These are phyloP conservation scores for Penicillium brevicompactum DNA, from an alignment of 2,329 filamentous ascomycete species.

Conservation along the genomic window DNA sequence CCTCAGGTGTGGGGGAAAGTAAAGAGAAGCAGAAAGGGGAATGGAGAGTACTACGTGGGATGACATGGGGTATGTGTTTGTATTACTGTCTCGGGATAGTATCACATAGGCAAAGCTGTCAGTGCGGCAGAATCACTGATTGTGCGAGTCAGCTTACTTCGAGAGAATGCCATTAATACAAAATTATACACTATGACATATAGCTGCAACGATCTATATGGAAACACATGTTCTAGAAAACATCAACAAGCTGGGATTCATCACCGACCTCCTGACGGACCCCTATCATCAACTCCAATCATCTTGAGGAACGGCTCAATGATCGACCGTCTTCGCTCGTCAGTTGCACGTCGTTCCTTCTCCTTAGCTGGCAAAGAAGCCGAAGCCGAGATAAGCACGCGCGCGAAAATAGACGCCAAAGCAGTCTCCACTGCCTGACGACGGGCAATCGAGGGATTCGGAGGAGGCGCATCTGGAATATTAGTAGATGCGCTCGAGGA, in stretches of 20 bases:
- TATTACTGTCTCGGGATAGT: no score
- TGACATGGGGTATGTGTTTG: no score
- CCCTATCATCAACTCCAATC: conserved; percentile 36
- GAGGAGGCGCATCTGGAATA: background rate
- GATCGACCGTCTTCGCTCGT: conserved; percentile 66
- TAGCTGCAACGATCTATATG: background rate
- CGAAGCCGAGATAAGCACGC: conserved; percentile 60
- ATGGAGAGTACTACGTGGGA: no score
- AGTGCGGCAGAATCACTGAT: no score
- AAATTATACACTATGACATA: background rate
- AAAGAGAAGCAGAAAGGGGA: no score
- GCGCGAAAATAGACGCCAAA: conserved; percentile 67
- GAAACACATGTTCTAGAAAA: background rate
- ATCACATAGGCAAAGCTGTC: no score
- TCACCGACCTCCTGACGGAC: conserved; percentile 34
- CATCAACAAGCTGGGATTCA: conserved; percentile 1
- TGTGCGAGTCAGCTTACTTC: background rate
- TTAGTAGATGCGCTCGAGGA: conserved; percentile 31
- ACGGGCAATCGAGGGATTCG: conserved; percentile 53
- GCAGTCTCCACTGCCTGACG: conserved; percentile 62
- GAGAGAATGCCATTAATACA: conserved; percentile 1
- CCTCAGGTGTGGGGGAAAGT: no score
- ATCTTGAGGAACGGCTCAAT: conserved; percentile 69
- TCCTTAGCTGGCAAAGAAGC: conserved; percentile 47
- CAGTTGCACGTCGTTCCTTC: conserved; percentile 61